Conservation (phyloP, 225 moss, liverwort and hornwort species). For the Pseudoscleropodium purum region DNA sequence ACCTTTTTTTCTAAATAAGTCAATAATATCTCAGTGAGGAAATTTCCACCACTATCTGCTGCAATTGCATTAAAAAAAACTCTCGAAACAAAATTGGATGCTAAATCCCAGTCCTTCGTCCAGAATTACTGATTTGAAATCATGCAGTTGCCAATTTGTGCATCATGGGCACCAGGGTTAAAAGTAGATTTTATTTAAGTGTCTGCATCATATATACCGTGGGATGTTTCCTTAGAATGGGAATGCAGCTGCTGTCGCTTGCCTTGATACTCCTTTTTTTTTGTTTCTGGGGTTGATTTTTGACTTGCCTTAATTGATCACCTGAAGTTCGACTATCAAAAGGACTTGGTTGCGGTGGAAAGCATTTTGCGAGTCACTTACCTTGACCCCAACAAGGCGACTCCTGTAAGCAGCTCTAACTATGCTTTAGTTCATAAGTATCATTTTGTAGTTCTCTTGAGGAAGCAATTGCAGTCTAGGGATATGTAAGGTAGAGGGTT, state of each 20-base stretch:
- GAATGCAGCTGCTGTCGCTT: background rate
- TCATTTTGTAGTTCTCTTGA: background rate
- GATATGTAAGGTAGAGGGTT: background rate
- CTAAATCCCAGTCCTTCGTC: background rate
- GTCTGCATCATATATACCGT: background rate
- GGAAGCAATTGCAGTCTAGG: background rate
- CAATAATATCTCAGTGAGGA: background rate
- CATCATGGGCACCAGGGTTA: background rate
- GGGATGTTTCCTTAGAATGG: background rate
- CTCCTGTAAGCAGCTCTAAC: slow-evolving; percentile 44
- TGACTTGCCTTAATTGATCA: background rate
- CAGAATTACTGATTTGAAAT: background rate
- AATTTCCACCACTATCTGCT: background rate
- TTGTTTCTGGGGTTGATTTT: background rate
- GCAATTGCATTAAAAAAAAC: background rate
- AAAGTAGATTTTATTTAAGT: background rate
- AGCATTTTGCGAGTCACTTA: slow-evolving; percentile 71
- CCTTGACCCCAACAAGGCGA: slow-evolving; percentile 65
- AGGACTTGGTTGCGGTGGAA: slow-evolving; percentile 65
- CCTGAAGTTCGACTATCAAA: slow-evolving; percentile 72
- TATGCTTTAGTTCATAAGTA: background rate
- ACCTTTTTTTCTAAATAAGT: too few species aligned
- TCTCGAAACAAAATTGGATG: background rate
- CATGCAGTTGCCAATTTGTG: background rate
- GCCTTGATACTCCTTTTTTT: background rate